Evolutionary conservation across 768 basidiomycete genomes (phyloP), one percentile per base, ranked within the genome.

Genomic region (Boletus reticulatus): DNA sequence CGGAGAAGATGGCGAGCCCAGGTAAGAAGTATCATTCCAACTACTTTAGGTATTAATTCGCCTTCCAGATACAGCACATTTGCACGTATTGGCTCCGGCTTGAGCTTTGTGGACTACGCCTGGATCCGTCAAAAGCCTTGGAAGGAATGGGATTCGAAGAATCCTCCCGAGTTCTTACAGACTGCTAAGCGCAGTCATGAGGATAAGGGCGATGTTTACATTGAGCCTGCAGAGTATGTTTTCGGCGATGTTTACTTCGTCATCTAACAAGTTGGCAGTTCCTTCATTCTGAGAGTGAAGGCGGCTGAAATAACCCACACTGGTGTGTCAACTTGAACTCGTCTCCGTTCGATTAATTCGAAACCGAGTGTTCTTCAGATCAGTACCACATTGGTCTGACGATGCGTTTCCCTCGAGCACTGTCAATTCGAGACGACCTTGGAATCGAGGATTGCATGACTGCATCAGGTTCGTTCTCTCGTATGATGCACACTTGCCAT

Each of bases 251-350:
- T 44, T 11, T 32, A 12, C 20, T 42, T 43, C 29, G 4, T 37
- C 27, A 27, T 38, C 60, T 56, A 43, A 60, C 42, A 14, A 37
- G 41, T 32, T 46, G 19, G 47, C 56, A 97, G 95, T 62, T 97
- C 96, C 0, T 98, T 99, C 70, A 88, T 98, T 36, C 56, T 98
- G 61, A 89, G 89, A 63, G 83, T 98, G 53, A 98, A 98, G 72
- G 96, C 92, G 0, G 91, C 95, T 0, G 94, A 98, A 68, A 92
- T 98, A 50, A 85, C 85, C 3, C 73, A 79, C 11, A 81, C 91
- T 43, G 88, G 93, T 88, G 55, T 59, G 59, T 20, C 17, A 60
- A 9, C n/a, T 39, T 68, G 53, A 22, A 34, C 43, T n/a, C 9
- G 10, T 27, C 22, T 20, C 22, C 19, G 36, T 32, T 19, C n/a